phyloP scores from a whole-genome alignment of 345 rosid genomes.

The Lepidium aucheri region DNA sequence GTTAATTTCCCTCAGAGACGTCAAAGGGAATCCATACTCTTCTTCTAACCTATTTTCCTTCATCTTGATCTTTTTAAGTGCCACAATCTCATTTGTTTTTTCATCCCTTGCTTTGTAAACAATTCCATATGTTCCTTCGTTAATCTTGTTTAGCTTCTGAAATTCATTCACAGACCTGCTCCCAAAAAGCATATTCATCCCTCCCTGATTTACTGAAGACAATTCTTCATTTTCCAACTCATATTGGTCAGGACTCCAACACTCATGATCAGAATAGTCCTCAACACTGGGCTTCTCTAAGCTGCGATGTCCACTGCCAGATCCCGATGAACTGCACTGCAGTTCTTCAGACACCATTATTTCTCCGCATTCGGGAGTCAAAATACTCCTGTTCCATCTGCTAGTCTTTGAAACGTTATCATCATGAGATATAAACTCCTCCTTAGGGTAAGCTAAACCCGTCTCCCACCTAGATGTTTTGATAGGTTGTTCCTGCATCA shows the following conservation, averaged over 20 bases:
- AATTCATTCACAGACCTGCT: constrained; percentile 62
- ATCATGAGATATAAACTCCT: background rate
- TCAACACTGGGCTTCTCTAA: constrained; percentile 8
- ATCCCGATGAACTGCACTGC: constrained; percentile 23
- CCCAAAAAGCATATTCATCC: constrained; percentile 49
- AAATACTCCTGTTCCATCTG: constrained; percentile 16
- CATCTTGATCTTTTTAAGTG: constrained; percentile 79
- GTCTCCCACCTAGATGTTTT: constrained; percentile 67
- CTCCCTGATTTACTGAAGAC: constrained; percentile 13
- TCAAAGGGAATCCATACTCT: constrained; percentile 70
- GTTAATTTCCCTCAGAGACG: constrained; percentile 84
- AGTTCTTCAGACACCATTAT: constrained; percentile 23
- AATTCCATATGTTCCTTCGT: constrained; percentile 84
- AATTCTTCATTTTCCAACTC: constrained; percentile 31
- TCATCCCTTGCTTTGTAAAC: constrained; percentile 74
- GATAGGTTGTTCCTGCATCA: constrained; percentile 30
- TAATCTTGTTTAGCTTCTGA: constrained; percentile 70
- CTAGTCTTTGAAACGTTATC: constrained; percentile 21
- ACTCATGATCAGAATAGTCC: constrained; percentile 29
- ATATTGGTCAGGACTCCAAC: constrained; percentile 12
- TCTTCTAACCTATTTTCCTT: constrained; percentile 51
- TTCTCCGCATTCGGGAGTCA: constrained; percentile 46
- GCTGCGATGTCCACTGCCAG: constrained; percentile 23
- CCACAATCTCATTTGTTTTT: constrained; percentile 61
- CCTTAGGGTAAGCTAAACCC: constrained; percentile 28